Base-by-base conservation (phyloP, 208 protist genomes). In the Trypanosoma cruzi region DNA sequence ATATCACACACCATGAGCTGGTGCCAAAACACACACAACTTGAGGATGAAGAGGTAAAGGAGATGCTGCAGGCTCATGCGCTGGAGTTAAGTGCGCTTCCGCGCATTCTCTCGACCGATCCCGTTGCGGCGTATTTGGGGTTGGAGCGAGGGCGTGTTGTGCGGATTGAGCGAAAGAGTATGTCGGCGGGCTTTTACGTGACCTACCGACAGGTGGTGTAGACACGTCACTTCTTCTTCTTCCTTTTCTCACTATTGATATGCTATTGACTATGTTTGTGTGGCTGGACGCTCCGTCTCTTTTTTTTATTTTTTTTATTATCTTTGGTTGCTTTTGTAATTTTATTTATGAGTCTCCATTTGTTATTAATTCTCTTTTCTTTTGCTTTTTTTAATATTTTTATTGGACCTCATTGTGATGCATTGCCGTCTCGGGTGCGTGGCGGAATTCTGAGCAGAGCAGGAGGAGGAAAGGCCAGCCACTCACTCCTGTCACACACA, bases 131-230 rank as follows among this genome's bases (percentile, higher is more conserved):
- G 8, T 99, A 99, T 75, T 99, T 97, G 79, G 98, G 98, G 31
- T 74, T 99, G 29, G 69, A 86, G 44, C 75, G 84, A 31, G 96
- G 97, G 1, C 72, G 98, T 53, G 94, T 99, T 7, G 93, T 99
- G 28, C 96, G 98, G 65, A 99, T 99, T 80, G 96, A 98, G 77
- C 89, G 98, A 11, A 84, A 88, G 57, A 97, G 88, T 28, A 98
- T 99, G 82, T 99, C 98, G 2, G 98, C 98, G 0, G 98, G 98
- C 26, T 76, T 96, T 29, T 99, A 99, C 85, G 94, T 99, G n/a
- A 99, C 98, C 14, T 99, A 99, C 81, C 85, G 98, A 29, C 86
- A 99, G 64, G 97, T 99, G 24, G 79, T 98, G 20, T 98, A 82
- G 82, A 57, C 7, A 36, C 57, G 34, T 28, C 42, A 61, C 16